These are phyloP conservation scores for Usnea hakonensis DNA, from an alignment of 495 filamentous ascomycete genomes.

Conservation along the genomic window DNA sequence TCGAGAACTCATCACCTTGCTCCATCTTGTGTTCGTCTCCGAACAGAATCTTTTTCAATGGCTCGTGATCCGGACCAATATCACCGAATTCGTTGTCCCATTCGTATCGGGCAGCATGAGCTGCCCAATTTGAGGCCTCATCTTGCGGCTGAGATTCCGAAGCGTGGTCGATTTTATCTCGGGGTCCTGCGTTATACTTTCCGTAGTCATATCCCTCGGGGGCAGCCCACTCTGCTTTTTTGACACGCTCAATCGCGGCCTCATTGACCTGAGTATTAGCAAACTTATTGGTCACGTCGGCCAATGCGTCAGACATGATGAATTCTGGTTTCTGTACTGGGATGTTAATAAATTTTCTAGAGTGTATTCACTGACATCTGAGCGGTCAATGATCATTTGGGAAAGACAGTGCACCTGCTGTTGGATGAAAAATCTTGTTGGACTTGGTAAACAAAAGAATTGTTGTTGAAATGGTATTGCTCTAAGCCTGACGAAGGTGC, in stretches of 20 bases:
- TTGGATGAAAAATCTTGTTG: not conserved
- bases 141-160: not conserved
- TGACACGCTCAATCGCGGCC: conserved; percentile 29
- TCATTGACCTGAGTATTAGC: conserved; percentile 29
- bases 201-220: conserved; percentile 48
- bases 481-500: not conserved
- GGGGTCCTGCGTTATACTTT: conserved; percentile 28
- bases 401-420: not conserved
- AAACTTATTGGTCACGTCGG: conserved; percentile 32
- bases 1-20: conserved; percentile 27
- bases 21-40: conserved; percentile 39
- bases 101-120: conserved; percentile 62
- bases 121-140: conserved; percentile 40
- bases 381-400: not conserved
- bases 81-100: conserved; percentile 84
- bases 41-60: conserved; percentile 70
- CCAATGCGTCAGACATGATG: conserved; percentile 27
- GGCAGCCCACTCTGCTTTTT: conserved; percentile 46
- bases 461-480: not conserved
- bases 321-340: not conserved
- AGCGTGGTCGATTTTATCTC: not conserved
- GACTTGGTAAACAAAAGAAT: not conserved
- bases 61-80: conserved; percentile 58
- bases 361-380: not conserved
- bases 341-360: not conserved